A percentile compares a stretch with the other conserved stretches of the same genome.
Evolutionary conservation across 805 yeast species (phyloP).

Genomic region (Zygoascus biomembranicola): DNA sequence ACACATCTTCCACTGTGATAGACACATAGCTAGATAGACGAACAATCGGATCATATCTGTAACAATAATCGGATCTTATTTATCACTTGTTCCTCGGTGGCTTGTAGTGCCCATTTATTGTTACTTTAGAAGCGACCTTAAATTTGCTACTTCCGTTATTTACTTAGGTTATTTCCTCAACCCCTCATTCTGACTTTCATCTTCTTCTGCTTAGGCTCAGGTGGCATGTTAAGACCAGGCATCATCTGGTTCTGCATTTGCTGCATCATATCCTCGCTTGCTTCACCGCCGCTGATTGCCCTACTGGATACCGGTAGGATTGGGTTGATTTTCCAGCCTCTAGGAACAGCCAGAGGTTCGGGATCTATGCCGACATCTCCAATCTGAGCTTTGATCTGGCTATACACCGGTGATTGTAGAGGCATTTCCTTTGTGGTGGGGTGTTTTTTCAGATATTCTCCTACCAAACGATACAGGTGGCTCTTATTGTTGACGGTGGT

Average conservation of each 20-base stretch:
- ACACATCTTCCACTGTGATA: no score
- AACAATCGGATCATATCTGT: no score
- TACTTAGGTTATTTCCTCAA: background rate
- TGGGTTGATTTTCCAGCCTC: constrained; percentile 77
- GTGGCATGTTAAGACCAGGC: constrained; percentile 19
- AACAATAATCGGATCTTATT: no score
- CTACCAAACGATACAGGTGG: constrained; percentile 51
- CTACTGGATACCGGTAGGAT: constrained; percentile 85
- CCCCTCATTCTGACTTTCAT: constrained; percentile 15
- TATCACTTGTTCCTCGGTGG: no score
- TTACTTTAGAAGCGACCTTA: no score
- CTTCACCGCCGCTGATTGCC: constrained; percentile 74
- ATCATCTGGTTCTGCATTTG: constrained; percentile 22
- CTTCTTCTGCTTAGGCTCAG: constrained; percentile 18
- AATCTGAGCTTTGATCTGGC: constrained; percentile 11
- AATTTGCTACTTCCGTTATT: no score
- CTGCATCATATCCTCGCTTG: constrained; percentile 41
- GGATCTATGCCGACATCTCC: constrained; percentile 12
- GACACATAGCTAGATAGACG: no score
- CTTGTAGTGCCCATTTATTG: no score
- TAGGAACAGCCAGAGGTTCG: constrained; percentile 61
- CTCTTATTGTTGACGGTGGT: constrained; percentile 45
- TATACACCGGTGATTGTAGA: constrained; percentile 36
- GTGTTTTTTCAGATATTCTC: constrained; percentile 51
- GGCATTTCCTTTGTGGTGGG: constrained; percentile 65